phyloP scores from a whole-genome alignment of 352 stramenopile genomes.

The Thalassiosira hispida region DNA sequence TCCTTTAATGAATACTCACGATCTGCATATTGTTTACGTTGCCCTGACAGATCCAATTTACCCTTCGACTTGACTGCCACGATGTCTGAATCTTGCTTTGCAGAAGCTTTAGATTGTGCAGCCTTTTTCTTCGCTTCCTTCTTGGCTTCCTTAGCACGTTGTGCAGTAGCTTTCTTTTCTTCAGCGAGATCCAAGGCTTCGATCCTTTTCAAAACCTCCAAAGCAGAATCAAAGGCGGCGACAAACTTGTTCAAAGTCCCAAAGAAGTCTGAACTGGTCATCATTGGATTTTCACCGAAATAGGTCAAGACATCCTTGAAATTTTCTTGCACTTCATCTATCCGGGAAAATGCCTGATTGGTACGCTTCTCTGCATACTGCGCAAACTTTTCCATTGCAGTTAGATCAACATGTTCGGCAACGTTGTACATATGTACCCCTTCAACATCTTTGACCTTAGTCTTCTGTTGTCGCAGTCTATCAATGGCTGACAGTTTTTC shows the following conservation, averaged over 20 bases:
- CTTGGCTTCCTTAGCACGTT: constrained; percentile 35
- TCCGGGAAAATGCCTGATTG: constrained; percentile 61
- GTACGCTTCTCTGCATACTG: constrained; percentile 63
- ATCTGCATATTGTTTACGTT: constrained; percentile 56
- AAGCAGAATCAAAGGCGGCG: constrained; percentile 71
- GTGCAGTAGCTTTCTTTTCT: constrained; percentile 59
- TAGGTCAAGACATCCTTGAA: constrained; percentile 80
- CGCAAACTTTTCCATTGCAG: constrained; percentile 83
- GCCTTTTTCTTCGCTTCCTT: too few relatives aligned
- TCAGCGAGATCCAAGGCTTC: constrained; percentile 67
- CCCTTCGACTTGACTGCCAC: constrained; percentile 22
- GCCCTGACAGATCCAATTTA: constrained; percentile 50
- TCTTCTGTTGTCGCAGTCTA: constrained; percentile 72
- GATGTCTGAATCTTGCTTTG: constrained; percentile 15
- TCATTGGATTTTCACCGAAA: constrained; percentile 87
- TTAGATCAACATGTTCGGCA: constrained; percentile 68
- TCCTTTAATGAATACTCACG: constrained; percentile 26
- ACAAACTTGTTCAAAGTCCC: constrained; percentile 84
- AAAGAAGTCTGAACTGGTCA: constrained; percentile 85
- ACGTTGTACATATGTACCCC: constrained; percentile 80
- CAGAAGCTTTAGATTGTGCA: constrained; percentile 3
- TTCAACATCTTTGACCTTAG: constrained; percentile 69
- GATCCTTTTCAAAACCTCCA: constrained; percentile 72
- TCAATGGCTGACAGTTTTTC: constrained; percentile 54
- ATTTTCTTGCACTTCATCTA: constrained; percentile 75